Evolutionary conservation across 169 alveolate genomes (phyloP), one percentile per base, ranked within the genome.

Genomic region (Condylostoma magnum): DNA sequence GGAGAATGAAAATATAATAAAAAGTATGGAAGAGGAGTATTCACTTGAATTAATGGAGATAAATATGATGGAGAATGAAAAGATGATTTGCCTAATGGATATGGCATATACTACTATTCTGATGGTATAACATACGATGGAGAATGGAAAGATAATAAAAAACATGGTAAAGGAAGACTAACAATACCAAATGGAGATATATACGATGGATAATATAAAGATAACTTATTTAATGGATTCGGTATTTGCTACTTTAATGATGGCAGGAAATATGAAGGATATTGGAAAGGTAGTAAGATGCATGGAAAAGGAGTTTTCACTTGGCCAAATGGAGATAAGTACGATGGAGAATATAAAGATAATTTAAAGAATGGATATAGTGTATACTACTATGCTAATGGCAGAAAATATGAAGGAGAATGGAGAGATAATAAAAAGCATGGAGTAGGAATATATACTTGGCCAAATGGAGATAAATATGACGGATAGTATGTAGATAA

Each of bases 391-490:
- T 80, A 69, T 53, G 70, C 53, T 15, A 78, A 80, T 15, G 87
- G 87, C 5, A 31, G 79, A 51, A 67, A 66, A 38, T 84, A n/a
- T n/a, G n/a, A n/a, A n/a, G n/a, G n/a, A n/a, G n/a, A n/a, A n/a
- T n/a, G n/a, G n/a, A n/a, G n/a, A n/a, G n/a, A n/a, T n/a, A n/a
- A n/a, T n/a, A n/a, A n/a, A n/a, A n/a, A n/a, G 36, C 47, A 84
- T 65, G 95, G 95, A 4, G 83, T 77, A 56, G 95, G 95, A 3
- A 86, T 81, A 8, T 90, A 80, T 50, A 77, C 88, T 10, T 89
- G 80, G 53, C 60, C 88, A 5, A 90, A 85, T 43, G 93, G 93
- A 63, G 73, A 92, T 33, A 86, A 72, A 3, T 87, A 77, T 52
- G 83, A 80, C 69, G 92, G 89, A 22, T 73, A 63, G 22, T 82